Evolutionary conservation across 2,329 filamentous ascomycete species (phyloP).

Genomic region (Fusarium xyrophilum): DNA sequence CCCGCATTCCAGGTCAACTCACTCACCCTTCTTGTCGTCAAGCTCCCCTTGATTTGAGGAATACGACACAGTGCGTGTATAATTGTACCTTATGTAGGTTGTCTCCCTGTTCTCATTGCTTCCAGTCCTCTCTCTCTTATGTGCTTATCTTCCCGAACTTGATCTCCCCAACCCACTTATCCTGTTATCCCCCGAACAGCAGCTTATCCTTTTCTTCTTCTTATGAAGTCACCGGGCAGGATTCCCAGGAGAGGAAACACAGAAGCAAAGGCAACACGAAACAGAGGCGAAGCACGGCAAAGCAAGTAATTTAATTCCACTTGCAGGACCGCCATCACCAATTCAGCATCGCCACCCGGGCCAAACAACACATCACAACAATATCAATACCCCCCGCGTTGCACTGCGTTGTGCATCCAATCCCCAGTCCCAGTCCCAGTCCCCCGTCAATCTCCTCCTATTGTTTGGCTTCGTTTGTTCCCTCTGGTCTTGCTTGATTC

Average conservation of each 20-base stretch:
- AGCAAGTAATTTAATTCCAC: slow-evolving; percentile 24
- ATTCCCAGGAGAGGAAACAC: slow-evolving; percentile 20
- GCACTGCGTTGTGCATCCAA: slow-evolving; percentile 11
- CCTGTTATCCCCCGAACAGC: neutral
- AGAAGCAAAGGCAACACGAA: slow-evolving; percentile 19
- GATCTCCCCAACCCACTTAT: slow-evolving; percentile 31
- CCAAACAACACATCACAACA: slow-evolving; percentile 20
- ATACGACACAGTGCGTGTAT: slow-evolving; percentile 30
- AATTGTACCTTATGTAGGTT: slow-evolving; percentile 1
- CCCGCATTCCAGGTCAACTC: slow-evolving; percentile 32
- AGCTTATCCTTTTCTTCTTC: slow-evolving; percentile 19
- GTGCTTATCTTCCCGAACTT: slow-evolving; percentile 13
- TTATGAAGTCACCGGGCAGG: slow-evolving; percentile 27
- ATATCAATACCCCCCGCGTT: slow-evolving; percentile 27
- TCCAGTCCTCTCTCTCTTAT: slow-evolving; percentile 7
- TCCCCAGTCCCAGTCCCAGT: slow-evolving; percentile 14
- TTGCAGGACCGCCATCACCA: slow-evolving; percentile 24
- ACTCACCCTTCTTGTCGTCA: slow-evolving; percentile 18
- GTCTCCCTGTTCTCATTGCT: slow-evolving; percentile 6
- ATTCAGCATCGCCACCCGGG: slow-evolving; percentile 25
- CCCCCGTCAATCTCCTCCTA: slow-evolving; percentile 25
- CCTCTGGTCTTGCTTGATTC: slow-evolving; percentile 18
- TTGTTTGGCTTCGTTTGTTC: slow-evolving; percentile 39
- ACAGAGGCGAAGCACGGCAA: slow-evolving; percentile 21
- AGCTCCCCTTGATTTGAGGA: slow-evolving; percentile 15